Evolutionary conservation across 2,329 filamentous ascomycete genomes (phyloP).

Genomic region (Sphaerulina populicola): DNA sequence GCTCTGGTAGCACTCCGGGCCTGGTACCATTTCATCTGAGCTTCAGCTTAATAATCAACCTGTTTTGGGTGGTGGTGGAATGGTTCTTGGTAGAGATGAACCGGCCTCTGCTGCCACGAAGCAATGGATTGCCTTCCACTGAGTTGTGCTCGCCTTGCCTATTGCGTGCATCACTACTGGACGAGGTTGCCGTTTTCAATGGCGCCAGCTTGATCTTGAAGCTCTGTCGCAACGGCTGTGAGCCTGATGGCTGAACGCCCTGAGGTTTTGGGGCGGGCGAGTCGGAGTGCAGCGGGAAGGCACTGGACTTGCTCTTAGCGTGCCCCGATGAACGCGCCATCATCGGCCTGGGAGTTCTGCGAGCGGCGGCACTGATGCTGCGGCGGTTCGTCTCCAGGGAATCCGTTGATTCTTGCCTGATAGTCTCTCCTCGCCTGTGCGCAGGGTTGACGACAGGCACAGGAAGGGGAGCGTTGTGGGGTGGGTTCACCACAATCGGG

Average conservation of each 20-base stretch:
- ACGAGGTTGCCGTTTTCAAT: not conserved
- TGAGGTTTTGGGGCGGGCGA: not conserved
- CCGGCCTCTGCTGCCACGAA: no score
- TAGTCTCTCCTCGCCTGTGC: not conserved
- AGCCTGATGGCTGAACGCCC: not conserved
- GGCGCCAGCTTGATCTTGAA: not conserved
- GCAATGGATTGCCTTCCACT: not conserved
- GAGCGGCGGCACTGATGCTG: no score
- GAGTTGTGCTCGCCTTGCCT: not conserved
- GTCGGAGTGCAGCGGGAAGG: not conserved
- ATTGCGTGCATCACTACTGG: not conserved
- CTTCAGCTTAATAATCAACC: not conserved
- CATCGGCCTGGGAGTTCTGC: no score
- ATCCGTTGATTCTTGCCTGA: not conserved
- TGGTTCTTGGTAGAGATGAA: no score
- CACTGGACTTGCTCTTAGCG: no score
- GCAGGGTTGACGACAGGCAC: not conserved
- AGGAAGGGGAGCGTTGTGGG: slow-evolving; percentile 1
- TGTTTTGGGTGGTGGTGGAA: not conserved
- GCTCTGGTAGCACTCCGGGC: no score
- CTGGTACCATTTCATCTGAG: not conserved
- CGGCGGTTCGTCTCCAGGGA: no score
- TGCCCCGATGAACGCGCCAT: no score
- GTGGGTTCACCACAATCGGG: not conserved
- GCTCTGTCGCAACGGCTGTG: not conserved